A percentile compares a stretch with the other conserved stretches of the same genome.
phyloP scores from a whole-genome alignment of 139 green algal genomes.

The Auxenochlorella pyrenoidosa region DNA sequence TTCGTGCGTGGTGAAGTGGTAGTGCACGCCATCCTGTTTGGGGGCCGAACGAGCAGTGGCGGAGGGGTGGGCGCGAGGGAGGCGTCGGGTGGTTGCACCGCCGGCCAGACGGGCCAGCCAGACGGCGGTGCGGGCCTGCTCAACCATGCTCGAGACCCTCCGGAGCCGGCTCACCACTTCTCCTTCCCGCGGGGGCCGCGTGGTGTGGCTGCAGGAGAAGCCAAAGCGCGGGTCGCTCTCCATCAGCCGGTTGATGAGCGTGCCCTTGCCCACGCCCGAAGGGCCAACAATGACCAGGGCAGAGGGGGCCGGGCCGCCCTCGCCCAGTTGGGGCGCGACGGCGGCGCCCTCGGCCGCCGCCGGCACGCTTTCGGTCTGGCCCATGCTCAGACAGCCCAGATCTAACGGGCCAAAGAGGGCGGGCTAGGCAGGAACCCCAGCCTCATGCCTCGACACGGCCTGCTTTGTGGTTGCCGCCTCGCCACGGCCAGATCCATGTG shows the following conservation, averaged over 20 bases:
- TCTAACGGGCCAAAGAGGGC: neutral
- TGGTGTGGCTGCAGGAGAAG: slow-evolving; percentile 89
- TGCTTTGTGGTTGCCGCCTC: too few relatives aligned
- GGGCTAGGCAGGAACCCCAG: neutral
- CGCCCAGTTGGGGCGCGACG: neutral
- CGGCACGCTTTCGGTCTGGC: slow-evolving; percentile 15
- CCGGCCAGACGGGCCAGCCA: neutral
- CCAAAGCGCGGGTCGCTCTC: slow-evolving; percentile 64
- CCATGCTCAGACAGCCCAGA: slow-evolving; percentile 4
- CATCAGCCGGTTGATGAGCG: slow-evolving; percentile 80
- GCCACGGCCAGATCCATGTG: too few relatives aligned
- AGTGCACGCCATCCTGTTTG: slow-evolving; percentile 80
- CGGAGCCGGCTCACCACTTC: slow-evolving; percentile 50
- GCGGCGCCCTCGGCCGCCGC: neutral
- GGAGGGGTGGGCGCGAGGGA: neutral
- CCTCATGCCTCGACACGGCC: neutral
- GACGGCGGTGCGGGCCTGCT: neutral
- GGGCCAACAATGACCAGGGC: slow-evolving; percentile 85
- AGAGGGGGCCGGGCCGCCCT: slow-evolving; percentile 9
- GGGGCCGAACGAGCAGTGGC: too few relatives aligned
- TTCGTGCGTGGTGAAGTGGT: slow-evolving; percentile 82
- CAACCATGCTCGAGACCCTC: neutral
- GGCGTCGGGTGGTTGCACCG: neutral
- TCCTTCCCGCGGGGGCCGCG: slow-evolving; percentile 63
- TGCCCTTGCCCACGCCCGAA: slow-evolving; percentile 91